These are phyloP conservation scores for Mycena vitilis DNA, from an alignment of 768 basidiomycete genomes.

Conservation along the genomic window DNA sequence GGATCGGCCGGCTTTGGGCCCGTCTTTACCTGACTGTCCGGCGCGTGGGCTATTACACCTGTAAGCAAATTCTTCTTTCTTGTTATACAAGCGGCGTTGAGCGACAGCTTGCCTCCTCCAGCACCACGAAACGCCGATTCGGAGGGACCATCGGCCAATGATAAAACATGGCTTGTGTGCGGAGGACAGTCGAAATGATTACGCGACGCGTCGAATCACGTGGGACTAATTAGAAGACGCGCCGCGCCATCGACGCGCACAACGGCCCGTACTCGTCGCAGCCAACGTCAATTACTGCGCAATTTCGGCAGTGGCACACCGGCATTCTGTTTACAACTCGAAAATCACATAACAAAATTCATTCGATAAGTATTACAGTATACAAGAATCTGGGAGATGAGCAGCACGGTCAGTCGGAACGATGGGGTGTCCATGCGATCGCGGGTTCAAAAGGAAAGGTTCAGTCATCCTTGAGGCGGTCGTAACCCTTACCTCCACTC, in stretches of 20 bases:
- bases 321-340: no score
- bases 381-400: constrained; percentile 1
- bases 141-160: no score
- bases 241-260: neutral
- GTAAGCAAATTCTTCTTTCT: no score
- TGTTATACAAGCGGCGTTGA: no score
- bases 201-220: neutral
- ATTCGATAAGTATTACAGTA: constrained; percentile 3
- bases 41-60: no score
- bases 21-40: no score
- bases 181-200: no score
- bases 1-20: no score
- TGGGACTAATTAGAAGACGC: neutral
- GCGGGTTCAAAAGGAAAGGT: constrained; percentile 3
- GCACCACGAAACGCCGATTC: no score
- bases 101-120: no score
- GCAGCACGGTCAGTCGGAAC: neutral
- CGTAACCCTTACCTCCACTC: constrained; percentile 53
- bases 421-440: neutral
- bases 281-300: neutral
- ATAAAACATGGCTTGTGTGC: no score
- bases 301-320: neutral
- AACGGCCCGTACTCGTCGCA: constrained; percentile 1
- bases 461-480: constrained; percentile 66
- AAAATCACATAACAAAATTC: neutral